Conservation (phyloP, 1,139 yeast species). For the Candida dubliniensis region DNA sequence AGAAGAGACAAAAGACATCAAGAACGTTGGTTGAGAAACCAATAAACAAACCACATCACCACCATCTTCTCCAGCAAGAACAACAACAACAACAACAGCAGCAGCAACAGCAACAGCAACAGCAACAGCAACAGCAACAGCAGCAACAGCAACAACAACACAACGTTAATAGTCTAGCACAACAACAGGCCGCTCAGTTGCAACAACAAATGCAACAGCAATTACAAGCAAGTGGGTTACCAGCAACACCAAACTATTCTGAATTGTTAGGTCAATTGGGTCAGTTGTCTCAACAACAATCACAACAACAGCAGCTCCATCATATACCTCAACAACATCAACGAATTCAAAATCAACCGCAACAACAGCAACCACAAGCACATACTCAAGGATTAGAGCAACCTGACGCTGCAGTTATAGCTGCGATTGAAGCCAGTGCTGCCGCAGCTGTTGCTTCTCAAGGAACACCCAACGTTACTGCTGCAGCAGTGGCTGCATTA, state of each 20-base stretch:
- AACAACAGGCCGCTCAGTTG: constrained; percentile 17
- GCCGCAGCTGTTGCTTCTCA: constrained; percentile 21
- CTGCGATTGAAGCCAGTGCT: constrained; percentile 39
- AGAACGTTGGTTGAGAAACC: constrained; percentile 51
- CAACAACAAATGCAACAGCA: constrained; percentile 8
- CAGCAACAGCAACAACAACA: constrained; percentile 20
- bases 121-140: constrained; percentile 14
- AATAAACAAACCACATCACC: constrained; percentile 28
- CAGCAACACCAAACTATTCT: constrained; percentile 15
- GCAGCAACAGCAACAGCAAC: constrained; percentile 15
- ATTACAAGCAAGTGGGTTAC: constrained; percentile 4
- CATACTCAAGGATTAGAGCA: constrained; percentile 18
- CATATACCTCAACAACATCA: constrained; percentile 4
- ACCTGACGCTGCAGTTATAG: constrained; percentile 44
- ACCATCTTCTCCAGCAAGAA: constrained; percentile 5
- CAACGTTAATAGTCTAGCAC: constrained; percentile 18
- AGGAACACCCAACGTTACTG: constrained; percentile 31
- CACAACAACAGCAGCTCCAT: constrained; percentile 20
- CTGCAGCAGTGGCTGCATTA: constrained; percentile 31
- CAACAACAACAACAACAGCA: not conserved
- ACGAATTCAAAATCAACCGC: constrained; percentile 12
- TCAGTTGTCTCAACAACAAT: constrained; percentile 15
- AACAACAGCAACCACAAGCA: constrained; percentile 26
- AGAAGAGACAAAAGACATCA: constrained; percentile 41
- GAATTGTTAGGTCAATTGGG: constrained; percentile 9